phyloP scores from a whole-genome alignment of 495 filamentous ascomycete species.

The Astrothelium macrocarpum region DNA sequence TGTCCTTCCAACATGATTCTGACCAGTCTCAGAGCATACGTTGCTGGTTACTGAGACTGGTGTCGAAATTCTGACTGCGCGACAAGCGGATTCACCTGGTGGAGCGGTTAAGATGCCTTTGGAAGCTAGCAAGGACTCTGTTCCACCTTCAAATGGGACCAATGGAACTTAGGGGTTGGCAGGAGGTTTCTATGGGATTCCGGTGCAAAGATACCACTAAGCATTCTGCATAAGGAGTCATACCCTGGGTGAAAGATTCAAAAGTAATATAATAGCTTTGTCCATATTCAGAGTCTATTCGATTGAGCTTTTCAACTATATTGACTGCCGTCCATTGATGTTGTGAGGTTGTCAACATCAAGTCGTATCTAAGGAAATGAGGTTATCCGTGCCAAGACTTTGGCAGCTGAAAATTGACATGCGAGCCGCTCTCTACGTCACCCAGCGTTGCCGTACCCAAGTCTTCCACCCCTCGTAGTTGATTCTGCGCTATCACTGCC shows the following conservation, averaged over 20 bases:
- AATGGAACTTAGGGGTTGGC: not conserved
- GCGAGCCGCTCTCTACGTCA: constrained; percentile 1
- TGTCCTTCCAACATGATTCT: not conserved
- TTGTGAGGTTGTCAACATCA: not conserved
- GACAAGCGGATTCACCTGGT: constrained; percentile 71
- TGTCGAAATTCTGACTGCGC: constrained; percentile 85
- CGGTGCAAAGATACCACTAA: not conserved
- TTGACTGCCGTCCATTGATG: not conserved
- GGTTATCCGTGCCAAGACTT: not conserved
- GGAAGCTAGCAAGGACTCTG: not conserved
- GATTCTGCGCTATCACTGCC: not conserved
- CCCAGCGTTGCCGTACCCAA: not conserved
- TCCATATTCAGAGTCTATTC: not conserved
- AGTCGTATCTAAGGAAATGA: not conserved
- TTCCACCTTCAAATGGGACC: not conserved
- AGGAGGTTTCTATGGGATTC: not conserved
- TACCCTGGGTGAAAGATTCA: not conserved
- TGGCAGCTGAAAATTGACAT: not conserved
- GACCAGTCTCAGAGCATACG: constrained; percentile 61
- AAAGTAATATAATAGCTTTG: not conserved
- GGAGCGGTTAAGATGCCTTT: constrained; percentile 64
- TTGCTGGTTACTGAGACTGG: constrained; percentile 88
- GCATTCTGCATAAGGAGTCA: not conserved
- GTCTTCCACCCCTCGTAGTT: constrained; percentile 1
- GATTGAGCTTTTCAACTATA: not conserved